Evolutionary conservation across 257 asterid species (phyloP).

Genomic region (Leonotis leonurus): DNA sequence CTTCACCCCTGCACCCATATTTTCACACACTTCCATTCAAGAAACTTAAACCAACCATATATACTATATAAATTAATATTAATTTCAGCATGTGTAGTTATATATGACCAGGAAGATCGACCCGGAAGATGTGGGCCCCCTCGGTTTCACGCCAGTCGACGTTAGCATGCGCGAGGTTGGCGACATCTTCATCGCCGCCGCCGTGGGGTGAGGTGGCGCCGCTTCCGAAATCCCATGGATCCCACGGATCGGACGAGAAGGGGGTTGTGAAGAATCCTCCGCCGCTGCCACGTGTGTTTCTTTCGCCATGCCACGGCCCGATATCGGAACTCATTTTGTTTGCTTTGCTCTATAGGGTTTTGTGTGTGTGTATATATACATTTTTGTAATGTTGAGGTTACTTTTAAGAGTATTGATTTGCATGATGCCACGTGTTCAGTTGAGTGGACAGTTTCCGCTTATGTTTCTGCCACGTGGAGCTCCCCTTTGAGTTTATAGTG

Average conservation of each 20-base stretch:
- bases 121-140: conserved; percentile 32
- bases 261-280: conserved; percentile 18
- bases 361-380: too few species aligned
- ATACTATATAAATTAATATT: too few species aligned
- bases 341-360: too few species aligned
- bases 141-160: conserved; percentile 40
- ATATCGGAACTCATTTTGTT: conserved; percentile 14
- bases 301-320: conserved; percentile 24
- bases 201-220: conserved; percentile 2
- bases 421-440: conserved; percentile 12
- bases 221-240: conserved; percentile 14
- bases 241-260: conserved; percentile 28
- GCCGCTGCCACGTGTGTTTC: neutral
- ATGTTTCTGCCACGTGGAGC: neutral
- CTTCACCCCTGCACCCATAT: conserved; percentile 32
- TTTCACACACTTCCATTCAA: too few species aligned
- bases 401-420: too few species aligned
- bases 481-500: neutral
- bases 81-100: neutral
- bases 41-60: neutral
- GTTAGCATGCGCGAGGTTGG: conserved; percentile 28
- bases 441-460: neutral
- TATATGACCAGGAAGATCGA: conserved; percentile 36
- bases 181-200: conserved; percentile 13
- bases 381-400: neutral